Evolutionary conservation across 2,329 filamentous ascomycete species (phyloP).

Genomic region (Emmonsiellopsis sp.): DNA sequence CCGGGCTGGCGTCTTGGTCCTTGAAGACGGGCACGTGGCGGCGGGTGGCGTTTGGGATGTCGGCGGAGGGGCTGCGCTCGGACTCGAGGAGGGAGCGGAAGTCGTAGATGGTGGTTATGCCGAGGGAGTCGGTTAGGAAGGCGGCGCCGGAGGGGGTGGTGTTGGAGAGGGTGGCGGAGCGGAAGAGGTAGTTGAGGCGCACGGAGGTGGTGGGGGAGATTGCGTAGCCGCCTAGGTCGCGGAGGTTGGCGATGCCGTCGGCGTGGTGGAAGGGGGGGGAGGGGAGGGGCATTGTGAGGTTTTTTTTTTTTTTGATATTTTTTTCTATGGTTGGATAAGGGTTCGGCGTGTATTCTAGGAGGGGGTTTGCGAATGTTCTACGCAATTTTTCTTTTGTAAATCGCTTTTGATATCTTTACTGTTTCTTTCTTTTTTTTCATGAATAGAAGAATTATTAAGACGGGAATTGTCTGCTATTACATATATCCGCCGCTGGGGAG

Average conservation of each 20-base stretch:
- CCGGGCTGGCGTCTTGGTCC: conserved; percentile 55
- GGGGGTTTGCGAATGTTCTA: neutral
- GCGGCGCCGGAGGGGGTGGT: conserved; percentile 47
- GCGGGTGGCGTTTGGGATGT: conserved; percentile 44
- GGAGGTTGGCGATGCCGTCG: conserved; percentile 57
- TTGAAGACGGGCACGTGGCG: conserved; percentile 58
- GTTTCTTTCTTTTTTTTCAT: neutral
- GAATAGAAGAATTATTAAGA: too few relatives aligned
- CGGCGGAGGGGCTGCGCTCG: conserved; percentile 32
- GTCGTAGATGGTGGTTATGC: conserved; percentile 60
- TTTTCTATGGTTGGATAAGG: neutral
- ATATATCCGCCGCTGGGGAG: too few relatives aligned
- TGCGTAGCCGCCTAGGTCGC: conserved; percentile 56
- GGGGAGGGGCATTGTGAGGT: conserved; percentile 6
- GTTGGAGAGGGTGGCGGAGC: conserved; percentile 58
- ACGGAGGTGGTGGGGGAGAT: conserved; percentile 33
- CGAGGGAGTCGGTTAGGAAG: conserved; percentile 43
- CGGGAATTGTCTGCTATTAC: neutral
- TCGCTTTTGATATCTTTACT: neutral
- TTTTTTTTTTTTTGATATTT: conserved; percentile 1
- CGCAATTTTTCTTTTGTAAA: too few relatives aligned
- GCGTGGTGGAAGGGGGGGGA: conserved; percentile 23
- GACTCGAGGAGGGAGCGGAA: conserved; percentile 48
- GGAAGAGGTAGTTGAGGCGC: conserved; percentile 51
- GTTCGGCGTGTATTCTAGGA: neutral